These are phyloP conservation scores for Tothia fuscella DNA, from an alignment of 2,329 filamentous ascomycete genomes.

Conservation along the genomic window DNA sequence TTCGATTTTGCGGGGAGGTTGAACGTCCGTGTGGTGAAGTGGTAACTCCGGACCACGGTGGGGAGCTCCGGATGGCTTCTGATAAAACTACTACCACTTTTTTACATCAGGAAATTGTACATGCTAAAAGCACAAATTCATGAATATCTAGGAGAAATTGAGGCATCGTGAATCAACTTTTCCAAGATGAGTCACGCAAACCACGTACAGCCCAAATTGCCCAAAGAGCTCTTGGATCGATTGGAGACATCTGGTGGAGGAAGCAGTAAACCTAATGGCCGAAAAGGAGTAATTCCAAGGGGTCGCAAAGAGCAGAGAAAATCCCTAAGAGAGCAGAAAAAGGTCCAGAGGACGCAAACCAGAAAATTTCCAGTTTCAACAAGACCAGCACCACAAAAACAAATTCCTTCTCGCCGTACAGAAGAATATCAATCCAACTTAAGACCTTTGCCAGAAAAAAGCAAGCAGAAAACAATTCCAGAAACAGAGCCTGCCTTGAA, in stretches of 20 bases:
- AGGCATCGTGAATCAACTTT: too few species aligned
- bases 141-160: too few species aligned
- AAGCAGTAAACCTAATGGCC: slow-evolving; percentile 11
- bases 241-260: slow-evolving; percentile 19
- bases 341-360: slow-evolving; percentile 5
- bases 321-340: slow-evolving; percentile 14
- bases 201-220: slow-evolving; percentile 30
- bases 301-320: slow-evolving; percentile 55
- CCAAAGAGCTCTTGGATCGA: slow-evolving; percentile 32
- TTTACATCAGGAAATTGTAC: too few species aligned
- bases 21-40: slow-evolving; percentile 7
- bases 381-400: slow-evolving; percentile 17
- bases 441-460: slow-evolving; percentile 12
- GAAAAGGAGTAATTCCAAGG: slow-evolving; percentile 12
- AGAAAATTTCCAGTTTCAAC: slow-evolving; percentile 17
- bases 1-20: slow-evolving; percentile 16
- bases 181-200: slow-evolving; percentile 5
- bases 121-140: too few species aligned
- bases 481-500: slow-evolving; percentile 19
- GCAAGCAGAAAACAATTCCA: neutral
- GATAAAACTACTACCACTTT: too few species aligned
- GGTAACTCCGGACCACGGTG: too few species aligned
- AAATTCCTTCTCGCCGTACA: slow-evolving; percentile 10
- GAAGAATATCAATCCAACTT: slow-evolving; percentile 15
- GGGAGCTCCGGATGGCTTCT: too few species aligned